Base-by-base conservation (phyloP, 2,329 filamentous ascomycete species). In the Coniochaeta pulveracea region DNA sequence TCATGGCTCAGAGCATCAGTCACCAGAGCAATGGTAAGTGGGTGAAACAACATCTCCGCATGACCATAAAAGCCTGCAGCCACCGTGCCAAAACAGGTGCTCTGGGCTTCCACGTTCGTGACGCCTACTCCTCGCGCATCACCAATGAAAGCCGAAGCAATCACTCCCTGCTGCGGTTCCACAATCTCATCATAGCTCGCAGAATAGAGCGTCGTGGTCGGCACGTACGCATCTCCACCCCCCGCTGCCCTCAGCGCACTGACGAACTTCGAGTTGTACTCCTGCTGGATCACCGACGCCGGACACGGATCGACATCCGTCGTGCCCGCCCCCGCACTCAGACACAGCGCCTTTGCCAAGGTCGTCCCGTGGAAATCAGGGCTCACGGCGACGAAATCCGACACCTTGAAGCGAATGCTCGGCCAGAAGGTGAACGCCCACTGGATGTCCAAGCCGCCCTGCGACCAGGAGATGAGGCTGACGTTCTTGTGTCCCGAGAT, bases 401-500 rank as follows among this genome's bases (percentile, higher is more conserved):
- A 55, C 2, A 65, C 57, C 1, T 53, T 49, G 3, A 11, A 10
- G 4, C 61, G 58, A 2, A 63, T 66, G 1, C 61, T 66, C 0
- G 66, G 66, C 64, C 64, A 74, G 53, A 70, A 73, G 40, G 72
- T 72, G 40, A 70, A 52, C 0, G 63, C 66, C 72, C 70, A 75
- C 45, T 76, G 71, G 0, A 61, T 54, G 37, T 67, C 53, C 3
- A 75, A 49, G 30, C 61, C 63, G 11, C 70, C 70, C 48, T 76
- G 69, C 0, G 66, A 72, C 66, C 64, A 75, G 10, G 56, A 58
- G n/a, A 73, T 48, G 14, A 71, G 51, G 12, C 55, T 52, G 6
- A 67, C 50, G 14, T 61, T 55, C 11, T 46, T 40, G 15, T 51
- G 46, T 27, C 43, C 39, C 26, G 53, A 57, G 39, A 67, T 49